A percentile compares a stretch with the other conserved stretches of the same genome.
These are phyloP conservation scores for Aspergillus sp. DNA, from an alignment of 2,329 filamentous ascomycete species.

Conservation along the genomic window DNA sequence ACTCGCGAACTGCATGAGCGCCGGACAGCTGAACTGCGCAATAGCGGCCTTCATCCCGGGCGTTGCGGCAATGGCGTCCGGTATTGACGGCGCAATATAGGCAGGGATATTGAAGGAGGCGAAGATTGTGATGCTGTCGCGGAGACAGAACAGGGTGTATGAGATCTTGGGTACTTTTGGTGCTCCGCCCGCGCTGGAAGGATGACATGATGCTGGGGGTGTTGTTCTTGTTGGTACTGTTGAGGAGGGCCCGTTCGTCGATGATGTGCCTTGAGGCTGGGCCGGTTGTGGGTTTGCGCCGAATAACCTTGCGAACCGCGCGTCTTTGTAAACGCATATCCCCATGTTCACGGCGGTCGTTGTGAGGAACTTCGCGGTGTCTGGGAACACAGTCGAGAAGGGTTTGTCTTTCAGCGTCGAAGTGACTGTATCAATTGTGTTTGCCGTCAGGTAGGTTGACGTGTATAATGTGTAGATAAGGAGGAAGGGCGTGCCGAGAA, in stretches of 20 bases:
- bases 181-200: conserved; percentile 19
- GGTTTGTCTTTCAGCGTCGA: conserved; percentile 62
- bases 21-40: conserved; percentile 79
- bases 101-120: conserved; percentile 88
- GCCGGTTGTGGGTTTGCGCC: conserved; percentile 53
- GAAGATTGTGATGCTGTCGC: conserved; percentile 88
- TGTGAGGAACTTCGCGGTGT: conserved; percentile 75
- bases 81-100: conserved; percentile 69
- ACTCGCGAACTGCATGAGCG: conserved; percentile 72
- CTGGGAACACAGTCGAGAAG: conserved; percentile 65
- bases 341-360: conserved; percentile 81
- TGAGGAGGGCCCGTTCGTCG: conserved; percentile 2
- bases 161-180: conserved; percentile 64
- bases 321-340: conserved; percentile 87
- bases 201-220: conserved; percentile 19
- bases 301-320: conserved; percentile 79
- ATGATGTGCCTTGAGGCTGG: conserved; percentile 8
- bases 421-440: conserved; percentile 77
- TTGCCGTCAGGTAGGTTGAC: conserved; percentile 86
- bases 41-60: conserved; percentile 54
- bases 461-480: conserved; percentile 68
- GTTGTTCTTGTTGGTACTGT: conserved; percentile 7
- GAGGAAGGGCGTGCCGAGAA: conserved; percentile 49
- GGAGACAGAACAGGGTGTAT: conserved; percentile 74
- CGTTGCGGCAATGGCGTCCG: conserved; percentile 50